phyloP scores from a whole-genome alignment of 192 early-diverging fungal genomes.

The Coemansia sp. region DNA sequence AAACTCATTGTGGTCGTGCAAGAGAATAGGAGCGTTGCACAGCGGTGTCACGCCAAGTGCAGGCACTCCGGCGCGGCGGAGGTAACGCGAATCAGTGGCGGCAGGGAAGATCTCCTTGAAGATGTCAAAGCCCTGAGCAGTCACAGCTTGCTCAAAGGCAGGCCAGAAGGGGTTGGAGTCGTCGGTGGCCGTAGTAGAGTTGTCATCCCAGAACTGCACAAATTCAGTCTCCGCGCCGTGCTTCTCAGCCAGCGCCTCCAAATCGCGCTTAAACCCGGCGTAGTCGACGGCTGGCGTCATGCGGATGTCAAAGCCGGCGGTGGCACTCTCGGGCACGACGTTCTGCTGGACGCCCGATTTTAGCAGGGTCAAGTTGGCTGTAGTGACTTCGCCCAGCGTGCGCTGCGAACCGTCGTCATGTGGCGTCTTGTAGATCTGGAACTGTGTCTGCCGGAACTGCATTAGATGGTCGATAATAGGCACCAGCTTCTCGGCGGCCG shows the following conservation, averaged over 20 bases:
- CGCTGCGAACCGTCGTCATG: slow-evolving; percentile 55
- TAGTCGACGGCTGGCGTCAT: slow-evolving; percentile 72
- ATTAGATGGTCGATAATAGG: slow-evolving; percentile 69
- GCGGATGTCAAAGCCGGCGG: slow-evolving; percentile 74
- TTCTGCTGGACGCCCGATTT: slow-evolving; percentile 75
- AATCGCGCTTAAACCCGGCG: slow-evolving; percentile 56
- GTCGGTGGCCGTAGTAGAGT: slow-evolving; percentile 58
- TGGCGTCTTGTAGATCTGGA: slow-evolving; percentile 57
- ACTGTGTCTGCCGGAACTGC: slow-evolving; percentile 68
- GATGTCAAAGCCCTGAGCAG: slow-evolving; percentile 58
- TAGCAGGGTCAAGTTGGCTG: slow-evolving; percentile 77
- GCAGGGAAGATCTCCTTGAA: slow-evolving; percentile 84
- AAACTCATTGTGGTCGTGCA: slow-evolving; percentile 88
- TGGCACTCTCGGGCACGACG: slow-evolving; percentile 74
- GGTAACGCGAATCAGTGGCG: slow-evolving; percentile 77
- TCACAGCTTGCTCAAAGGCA: slow-evolving; percentile 59
- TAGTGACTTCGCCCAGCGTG: slow-evolving; percentile 79
- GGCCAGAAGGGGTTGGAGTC: slow-evolving; percentile 68
- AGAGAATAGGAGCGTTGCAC: slow-evolving; percentile 72
- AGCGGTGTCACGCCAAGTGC: slow-evolving; percentile 84
- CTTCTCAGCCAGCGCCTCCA: slow-evolving; percentile 29
- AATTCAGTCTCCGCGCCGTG: slow-evolving; percentile 65
- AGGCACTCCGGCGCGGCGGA: slow-evolving; percentile 75
- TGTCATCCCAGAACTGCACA: slow-evolving; percentile 64
- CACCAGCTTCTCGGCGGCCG: slow-evolving; percentile 68